Conservation (phyloP, 2,329 filamentous ascomycete genomes). For the Trichoderma afroharzianum region DNA sequence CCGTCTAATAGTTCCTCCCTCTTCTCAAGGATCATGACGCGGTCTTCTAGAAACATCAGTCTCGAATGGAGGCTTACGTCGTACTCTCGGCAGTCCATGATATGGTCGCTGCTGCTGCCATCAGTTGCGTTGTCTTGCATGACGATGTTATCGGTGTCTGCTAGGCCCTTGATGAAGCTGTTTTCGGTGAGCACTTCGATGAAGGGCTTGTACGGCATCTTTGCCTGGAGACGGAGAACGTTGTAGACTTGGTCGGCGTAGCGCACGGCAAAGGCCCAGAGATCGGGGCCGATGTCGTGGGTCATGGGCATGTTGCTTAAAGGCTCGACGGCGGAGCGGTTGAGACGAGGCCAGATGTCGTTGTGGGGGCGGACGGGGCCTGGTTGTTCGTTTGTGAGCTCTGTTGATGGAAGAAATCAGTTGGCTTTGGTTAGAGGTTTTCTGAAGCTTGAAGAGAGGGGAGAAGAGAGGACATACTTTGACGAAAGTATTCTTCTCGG, state of each 20-base stretch:
- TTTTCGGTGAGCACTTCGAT: conserved; percentile 8
- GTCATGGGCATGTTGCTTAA: conserved; percentile 7
- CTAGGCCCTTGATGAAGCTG: neutral
- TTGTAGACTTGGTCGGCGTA: conserved; percentile 10
- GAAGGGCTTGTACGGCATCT: conserved; percentile 9
- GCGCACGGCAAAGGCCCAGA: neutral
- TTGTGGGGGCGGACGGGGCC: neutral
- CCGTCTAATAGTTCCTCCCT: conserved; percentile 1
- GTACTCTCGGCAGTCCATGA: neutral
- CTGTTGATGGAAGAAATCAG: neutral
- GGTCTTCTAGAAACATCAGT: conserved; percentile 12
- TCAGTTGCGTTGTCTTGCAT: neutral
- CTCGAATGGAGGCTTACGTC: neutral
- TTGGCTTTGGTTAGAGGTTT: neutral
- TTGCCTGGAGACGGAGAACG: conserved; percentile 4
- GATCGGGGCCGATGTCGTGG: neutral
- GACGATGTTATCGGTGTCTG: neutral
- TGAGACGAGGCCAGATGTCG: conserved; percentile 14
- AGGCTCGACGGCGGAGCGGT: neutral
- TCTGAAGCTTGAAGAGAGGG: neutral
- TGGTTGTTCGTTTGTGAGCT: neutral
- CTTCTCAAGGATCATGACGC: conserved; percentile 8
- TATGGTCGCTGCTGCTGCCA: neutral
- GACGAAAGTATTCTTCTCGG: neutral
- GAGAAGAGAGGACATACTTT: neutral